phyloP scores from a whole-genome alignment of 1,284 basidiomycete species.

The Apiotrichum siamense region DNA sequence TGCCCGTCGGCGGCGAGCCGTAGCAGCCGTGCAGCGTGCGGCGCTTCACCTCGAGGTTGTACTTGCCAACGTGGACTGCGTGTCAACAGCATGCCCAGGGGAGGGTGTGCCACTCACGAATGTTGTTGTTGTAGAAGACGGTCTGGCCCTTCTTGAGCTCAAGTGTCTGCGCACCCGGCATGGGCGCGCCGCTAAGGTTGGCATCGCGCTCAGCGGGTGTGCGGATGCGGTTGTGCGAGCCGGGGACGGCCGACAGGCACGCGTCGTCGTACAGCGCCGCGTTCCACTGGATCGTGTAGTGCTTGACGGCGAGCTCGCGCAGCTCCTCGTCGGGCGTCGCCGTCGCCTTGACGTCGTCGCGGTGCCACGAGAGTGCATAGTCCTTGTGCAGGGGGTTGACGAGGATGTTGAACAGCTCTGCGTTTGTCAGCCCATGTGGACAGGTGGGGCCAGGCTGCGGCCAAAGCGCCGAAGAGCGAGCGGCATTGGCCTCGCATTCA shows the following conservation, averaged over 20 bases:
- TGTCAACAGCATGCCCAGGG: no score
- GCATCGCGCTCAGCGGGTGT: constrained; percentile 58
- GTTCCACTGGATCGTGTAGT: constrained; percentile 76
- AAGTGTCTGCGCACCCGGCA: constrained; percentile 63
- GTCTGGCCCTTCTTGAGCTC: constrained; percentile 63
- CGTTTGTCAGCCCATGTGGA: constrained; percentile 26
- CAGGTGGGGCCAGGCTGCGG: constrained; percentile 11
- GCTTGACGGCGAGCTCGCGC: constrained; percentile 57
- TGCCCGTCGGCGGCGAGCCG: constrained; percentile 58
- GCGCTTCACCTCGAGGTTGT: constrained; percentile 54
- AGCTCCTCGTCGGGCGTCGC: constrained; percentile 62
- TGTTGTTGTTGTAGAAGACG: constrained; percentile 76
- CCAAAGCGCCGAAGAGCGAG: no score
- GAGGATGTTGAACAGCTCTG: constrained; percentile 72
- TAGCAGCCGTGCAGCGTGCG: constrained; percentile 70
- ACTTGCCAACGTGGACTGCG: constrained; percentile 43
- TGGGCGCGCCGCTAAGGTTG: constrained; percentile 56
- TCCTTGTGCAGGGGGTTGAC: constrained; percentile 63
- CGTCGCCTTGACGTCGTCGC: constrained; percentile 65
- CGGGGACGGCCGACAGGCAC: constrained; percentile 69
- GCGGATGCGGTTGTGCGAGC: constrained; percentile 59
- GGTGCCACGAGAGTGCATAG: constrained; percentile 75
- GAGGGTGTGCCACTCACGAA: constrained; percentile 56
- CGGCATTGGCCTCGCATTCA: no score
- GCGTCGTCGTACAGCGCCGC: constrained; percentile 69